These are phyloP conservation scores for Boletus edulis DNA, from an alignment of 768 basidiomycete species.

Conservation along the genomic window DNA sequence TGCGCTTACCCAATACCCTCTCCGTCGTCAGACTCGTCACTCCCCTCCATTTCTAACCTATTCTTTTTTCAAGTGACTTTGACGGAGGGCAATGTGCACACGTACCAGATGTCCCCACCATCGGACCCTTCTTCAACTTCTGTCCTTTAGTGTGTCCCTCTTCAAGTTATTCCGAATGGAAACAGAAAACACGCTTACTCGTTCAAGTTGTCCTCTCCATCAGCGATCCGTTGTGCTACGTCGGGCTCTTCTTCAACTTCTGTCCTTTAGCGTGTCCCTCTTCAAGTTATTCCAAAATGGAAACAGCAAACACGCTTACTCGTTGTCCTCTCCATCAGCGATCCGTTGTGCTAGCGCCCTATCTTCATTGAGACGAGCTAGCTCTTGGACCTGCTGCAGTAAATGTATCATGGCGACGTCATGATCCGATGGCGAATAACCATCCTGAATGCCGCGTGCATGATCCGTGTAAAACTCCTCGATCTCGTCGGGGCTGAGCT, in stretches of 20 bases:
- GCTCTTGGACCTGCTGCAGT: constrained; percentile 20
- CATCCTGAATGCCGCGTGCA: neutral
- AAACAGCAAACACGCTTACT: neutral
- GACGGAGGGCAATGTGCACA: neutral
- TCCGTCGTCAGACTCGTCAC: neutral
- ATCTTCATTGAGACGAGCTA: constrained; percentile 21
- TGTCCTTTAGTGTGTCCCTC: neutral
- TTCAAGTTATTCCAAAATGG: neutral
- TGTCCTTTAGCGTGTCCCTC: neutral
- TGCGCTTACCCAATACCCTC: neutral
- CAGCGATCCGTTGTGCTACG: constrained; percentile 13
- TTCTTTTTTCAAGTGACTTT: neutral
- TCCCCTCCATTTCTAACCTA: neutral
- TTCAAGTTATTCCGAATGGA: neutral
- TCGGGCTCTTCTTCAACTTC: neutral
- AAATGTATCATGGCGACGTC: constrained; percentile 26
- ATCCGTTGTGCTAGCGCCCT: constrained; percentile 20
- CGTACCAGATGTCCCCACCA: neutral
- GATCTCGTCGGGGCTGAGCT: constrained; percentile 20
- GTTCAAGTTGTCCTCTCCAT: neutral
- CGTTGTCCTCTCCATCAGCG: neutral
- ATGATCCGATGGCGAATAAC: constrained; percentile 15
- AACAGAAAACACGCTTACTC: neutral
- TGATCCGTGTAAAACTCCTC: constrained; percentile 13
- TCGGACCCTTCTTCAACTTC: neutral